phyloP scores from a whole-genome alignment of 768 basidiomycete species.

The Lentinula sp. region DNA sequence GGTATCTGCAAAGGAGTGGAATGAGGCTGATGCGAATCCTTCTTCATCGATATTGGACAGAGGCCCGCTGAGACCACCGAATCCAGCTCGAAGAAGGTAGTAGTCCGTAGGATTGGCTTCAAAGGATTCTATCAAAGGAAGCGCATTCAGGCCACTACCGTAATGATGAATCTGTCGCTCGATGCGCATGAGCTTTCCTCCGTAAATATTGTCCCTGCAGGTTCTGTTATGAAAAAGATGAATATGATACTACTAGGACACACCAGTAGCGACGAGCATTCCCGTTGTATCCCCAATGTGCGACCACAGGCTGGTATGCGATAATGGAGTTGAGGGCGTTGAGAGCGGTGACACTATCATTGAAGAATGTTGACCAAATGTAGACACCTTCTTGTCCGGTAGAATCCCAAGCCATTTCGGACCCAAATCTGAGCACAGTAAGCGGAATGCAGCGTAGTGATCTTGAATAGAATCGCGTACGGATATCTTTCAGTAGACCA shows the following conservation, averaged over 20 bases:
- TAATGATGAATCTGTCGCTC: constrained; percentile 58
- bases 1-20: constrained; percentile 54
- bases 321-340: constrained; percentile 52
- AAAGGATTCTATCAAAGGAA: constrained; percentile 47
- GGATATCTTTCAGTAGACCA: constrained; percentile 49
- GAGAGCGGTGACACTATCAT: constrained; percentile 40
- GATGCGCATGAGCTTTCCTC: constrained; percentile 43
- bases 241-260: constrained; percentile 4
- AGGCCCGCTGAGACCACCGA: constrained; percentile 48
- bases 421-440: constrained; percentile 36
- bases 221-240: neutral
- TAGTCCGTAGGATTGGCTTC: constrained; percentile 39
- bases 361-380: constrained; percentile 48
- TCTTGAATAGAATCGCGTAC: constrained; percentile 23
- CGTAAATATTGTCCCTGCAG: constrained; percentile 50
- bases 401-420: constrained; percentile 52
- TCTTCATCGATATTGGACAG: constrained; percentile 49
- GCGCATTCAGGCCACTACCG: constrained; percentile 48
- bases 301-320: constrained; percentile 49
- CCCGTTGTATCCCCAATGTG: constrained; percentile 60
- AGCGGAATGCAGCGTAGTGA: neutral
- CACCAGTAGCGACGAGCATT: constrained; percentile 54
- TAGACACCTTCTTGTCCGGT: constrained; percentile 57
- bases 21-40: constrained; percentile 55
- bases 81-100: constrained; percentile 47